Conservation (phyloP, 768 basidiomycete genomes). For the Fomitopsis pulvina region DNA sequence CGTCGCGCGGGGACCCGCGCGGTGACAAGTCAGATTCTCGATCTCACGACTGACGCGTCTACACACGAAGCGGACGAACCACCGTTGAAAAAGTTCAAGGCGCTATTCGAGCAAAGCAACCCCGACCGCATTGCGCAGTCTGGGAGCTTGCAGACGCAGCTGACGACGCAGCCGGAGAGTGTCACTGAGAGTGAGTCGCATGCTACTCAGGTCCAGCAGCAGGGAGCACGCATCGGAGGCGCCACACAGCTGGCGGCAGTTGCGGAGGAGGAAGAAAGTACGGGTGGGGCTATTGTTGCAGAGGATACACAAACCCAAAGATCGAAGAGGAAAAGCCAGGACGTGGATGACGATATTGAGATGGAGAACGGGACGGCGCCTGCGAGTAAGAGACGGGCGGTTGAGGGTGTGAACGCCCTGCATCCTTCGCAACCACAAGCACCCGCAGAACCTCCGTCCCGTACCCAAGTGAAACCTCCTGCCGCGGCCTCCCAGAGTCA, state of each 20-base stretch:
- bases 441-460: conserved; percentile 13
- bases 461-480: conserved; percentile 8
- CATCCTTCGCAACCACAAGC: not conserved
- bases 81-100: conserved; percentile 63
- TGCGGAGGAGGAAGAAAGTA: conserved; percentile 53
- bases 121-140: conserved; percentile 34
- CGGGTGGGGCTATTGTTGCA: conserved; percentile 8
- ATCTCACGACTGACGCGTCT: conserved; percentile 15
- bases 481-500: conserved; percentile 10
- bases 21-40: conserved; percentile 15
- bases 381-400: conserved; percentile 36
- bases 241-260: conserved; percentile 27
- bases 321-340: conserved; percentile 34
- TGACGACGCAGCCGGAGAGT: conserved; percentile 10
- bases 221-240: conserved; percentile 4
- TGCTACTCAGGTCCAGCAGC: conserved; percentile 9
- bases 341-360: conserved; percentile 32
- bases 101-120: conserved; percentile 60
- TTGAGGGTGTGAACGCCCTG: conserved; percentile 28
- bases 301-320: conserved; percentile 14
- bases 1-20: conserved; percentile 39
- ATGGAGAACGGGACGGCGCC: conserved; percentile 24
- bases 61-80: conserved; percentile 39
- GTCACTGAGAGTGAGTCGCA: conserved; percentile 22
- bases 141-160: conserved; percentile 12